Evolutionary conservation across 352 stramenopile species (phyloP).

Genomic region (Phytophthora sp.): DNA sequence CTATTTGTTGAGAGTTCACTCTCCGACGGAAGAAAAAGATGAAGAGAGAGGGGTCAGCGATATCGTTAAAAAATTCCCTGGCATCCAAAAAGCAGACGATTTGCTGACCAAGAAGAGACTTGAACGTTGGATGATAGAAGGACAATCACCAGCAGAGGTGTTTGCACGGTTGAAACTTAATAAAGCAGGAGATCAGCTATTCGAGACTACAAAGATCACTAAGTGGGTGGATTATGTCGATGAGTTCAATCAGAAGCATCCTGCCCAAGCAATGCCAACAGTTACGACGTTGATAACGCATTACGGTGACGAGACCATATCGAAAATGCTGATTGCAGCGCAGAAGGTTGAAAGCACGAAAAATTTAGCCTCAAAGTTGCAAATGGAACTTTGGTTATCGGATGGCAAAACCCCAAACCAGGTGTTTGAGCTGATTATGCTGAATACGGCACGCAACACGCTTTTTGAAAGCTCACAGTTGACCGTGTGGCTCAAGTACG

Average conservation of each 20-base stretch:
- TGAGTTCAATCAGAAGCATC: background rate
- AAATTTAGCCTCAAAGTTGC: background rate
- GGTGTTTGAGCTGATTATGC: background rate
- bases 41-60: too few relatives aligned
- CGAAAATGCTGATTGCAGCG: background rate
- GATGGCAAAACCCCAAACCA: background rate
- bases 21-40: too few relatives aligned
- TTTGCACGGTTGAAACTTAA: background rate
- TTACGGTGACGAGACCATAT: background rate
- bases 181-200: background rate
- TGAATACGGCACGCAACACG: background rate
- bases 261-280: background rate
- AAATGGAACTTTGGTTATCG: background rate
- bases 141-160: too few relatives aligned
- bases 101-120: too few relatives aligned
- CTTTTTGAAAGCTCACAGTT: background rate
- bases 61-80: too few relatives aligned
- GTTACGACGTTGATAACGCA: background rate
- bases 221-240: slow-evolving; percentile 3
- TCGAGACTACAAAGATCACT: background rate
- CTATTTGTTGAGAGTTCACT: too few relatives aligned
- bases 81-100: too few relatives aligned
- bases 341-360: background rate
- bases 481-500: background rate
- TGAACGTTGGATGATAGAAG: too few relatives aligned